Evolutionary conservation across 2,329 filamentous ascomycete genomes (phyloP).

Genomic region (Dactylellina haptotyla): DNA sequence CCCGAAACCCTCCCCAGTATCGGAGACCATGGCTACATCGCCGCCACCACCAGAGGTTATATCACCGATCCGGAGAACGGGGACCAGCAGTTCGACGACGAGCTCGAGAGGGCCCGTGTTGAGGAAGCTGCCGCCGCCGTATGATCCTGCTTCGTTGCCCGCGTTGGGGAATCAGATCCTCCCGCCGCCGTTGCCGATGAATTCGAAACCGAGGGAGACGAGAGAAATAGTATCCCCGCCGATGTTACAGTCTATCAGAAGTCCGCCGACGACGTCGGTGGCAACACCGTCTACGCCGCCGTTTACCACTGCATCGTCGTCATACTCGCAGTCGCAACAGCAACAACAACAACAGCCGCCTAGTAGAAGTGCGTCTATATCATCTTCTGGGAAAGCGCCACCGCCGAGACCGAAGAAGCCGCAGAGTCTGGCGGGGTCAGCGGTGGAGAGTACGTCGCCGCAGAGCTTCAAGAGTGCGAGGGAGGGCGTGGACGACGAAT

Average conservation of each 20-base stretch:
- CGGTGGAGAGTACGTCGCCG: constrained; percentile 27
- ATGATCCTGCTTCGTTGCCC: constrained; percentile 65
- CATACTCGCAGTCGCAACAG: constrained; percentile 31
- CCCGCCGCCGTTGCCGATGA: constrained; percentile 59
- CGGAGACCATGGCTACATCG: constrained; percentile 63
- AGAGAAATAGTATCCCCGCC: constrained; percentile 60
- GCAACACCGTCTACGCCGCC: constrained; percentile 54
- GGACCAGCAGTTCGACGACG: constrained; percentile 58
- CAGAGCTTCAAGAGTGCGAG: constrained; percentile 47
- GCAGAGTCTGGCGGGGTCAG: constrained; percentile 20
- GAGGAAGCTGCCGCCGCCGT: constrained; percentile 67
- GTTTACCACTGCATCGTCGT: constrained; percentile 62
- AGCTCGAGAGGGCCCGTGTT: constrained; percentile 63
- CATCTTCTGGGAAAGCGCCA: constrained; percentile 22
- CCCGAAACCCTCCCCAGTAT: constrained; percentile 64
- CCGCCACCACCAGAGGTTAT: constrained; percentile 67
- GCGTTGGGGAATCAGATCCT: constrained; percentile 64
- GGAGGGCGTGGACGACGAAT: constrained; percentile 34
- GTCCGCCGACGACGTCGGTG: constrained; percentile 56
- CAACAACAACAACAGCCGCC: constrained; percentile 36
- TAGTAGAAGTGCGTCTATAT: constrained; percentile 35
- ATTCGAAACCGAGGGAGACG: constrained; percentile 56
- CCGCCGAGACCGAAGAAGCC: constrained; percentile 47
- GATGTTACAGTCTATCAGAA: constrained; percentile 62
- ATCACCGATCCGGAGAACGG: constrained; percentile 63